Conservation (phyloP, 2,329 filamentous ascomycete genomes). For the Knufia petricola region DNA sequence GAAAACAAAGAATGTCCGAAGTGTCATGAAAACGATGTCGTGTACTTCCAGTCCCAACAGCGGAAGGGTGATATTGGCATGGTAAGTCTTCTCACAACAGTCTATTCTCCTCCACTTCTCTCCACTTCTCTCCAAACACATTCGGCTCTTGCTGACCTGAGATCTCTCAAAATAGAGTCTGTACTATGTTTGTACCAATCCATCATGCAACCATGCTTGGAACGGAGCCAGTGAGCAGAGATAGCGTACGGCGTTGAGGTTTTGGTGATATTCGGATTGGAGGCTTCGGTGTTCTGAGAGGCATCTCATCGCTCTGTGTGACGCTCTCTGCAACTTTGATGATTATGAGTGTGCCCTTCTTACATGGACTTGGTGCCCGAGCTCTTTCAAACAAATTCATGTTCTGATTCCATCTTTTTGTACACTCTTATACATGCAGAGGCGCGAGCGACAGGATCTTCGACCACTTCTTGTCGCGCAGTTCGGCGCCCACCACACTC, state of each 20-base stretch:
- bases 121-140: neutral
- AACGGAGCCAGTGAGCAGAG: constrained; percentile 27
- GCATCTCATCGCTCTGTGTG: neutral
- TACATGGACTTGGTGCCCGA: too few species aligned
- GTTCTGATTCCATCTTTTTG: constrained; percentile 4
- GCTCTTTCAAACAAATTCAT: too few species aligned
- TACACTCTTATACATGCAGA: constrained; percentile 52
- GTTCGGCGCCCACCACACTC: constrained; percentile 77
- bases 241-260: constrained; percentile 14
- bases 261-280: constrained; percentile 4
- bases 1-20: constrained; percentile 75
- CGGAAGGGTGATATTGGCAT: constrained; percentile 95
- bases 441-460: constrained; percentile 96
- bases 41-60: constrained; percentile 98
- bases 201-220: constrained; percentile 71
- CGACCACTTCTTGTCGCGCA: constrained; percentile 90
- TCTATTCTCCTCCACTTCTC: neutral
- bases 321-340: neutral
- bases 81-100: constrained; percentile 57
- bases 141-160: neutral
- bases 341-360: too few species aligned
- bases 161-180: constrained; percentile 56
- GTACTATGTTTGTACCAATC: constrained; percentile 78
- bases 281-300: too few species aligned
- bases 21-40: constrained; percentile 80